phyloP scores from a whole-genome alignment of 2,329 filamentous ascomycete genomes.

The Phyllosticta capitalensis region DNA sequence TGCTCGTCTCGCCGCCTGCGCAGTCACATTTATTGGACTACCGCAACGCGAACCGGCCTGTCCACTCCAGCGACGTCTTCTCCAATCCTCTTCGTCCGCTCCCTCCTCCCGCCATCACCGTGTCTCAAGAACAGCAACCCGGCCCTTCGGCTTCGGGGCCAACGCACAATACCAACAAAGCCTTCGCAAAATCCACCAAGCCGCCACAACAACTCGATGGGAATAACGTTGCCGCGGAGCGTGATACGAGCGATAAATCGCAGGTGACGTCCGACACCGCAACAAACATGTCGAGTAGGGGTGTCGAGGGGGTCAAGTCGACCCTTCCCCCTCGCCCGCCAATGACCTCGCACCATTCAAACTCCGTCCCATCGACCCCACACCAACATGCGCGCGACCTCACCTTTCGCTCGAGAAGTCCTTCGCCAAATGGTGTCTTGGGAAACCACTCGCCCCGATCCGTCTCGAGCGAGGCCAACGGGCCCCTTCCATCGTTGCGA shows the following conservation, averaged over 20 bases:
- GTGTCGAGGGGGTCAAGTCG: constrained; percentile 17
- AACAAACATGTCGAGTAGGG: constrained; percentile 21
- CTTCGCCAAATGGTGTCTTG: constrained; percentile 64
- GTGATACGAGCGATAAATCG: constrained; percentile 27
- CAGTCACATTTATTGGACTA: constrained; percentile 18
- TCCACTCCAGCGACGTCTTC: constrained; percentile 20
- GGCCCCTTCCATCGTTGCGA: constrained; percentile 58
- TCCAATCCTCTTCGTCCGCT: constrained; percentile 15
- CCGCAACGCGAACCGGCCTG: constrained; percentile 18
- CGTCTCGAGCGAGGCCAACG: constrained; percentile 80
- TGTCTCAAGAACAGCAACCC: constrained; percentile 25
- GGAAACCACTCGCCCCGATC: constrained; percentile 81
- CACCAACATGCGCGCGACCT: constrained; percentile 80
- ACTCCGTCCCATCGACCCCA: constrained; percentile 86
- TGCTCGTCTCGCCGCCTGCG: constrained; percentile 10
- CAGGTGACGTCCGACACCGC: constrained; percentile 29
- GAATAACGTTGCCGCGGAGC: constrained; percentile 22
- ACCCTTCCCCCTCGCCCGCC: constrained; percentile 35
- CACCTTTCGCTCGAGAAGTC: constrained; percentile 64
- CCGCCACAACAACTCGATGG: constrained; percentile 27
- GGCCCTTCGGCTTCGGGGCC: constrained; percentile 8
- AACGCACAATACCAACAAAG: constrained; percentile 15
- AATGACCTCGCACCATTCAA: constrained; percentile 60
- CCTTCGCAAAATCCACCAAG: constrained; percentile 16
- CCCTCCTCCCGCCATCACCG: constrained; percentile 25